Percentiles rank a stretch among this genome's conserved stretches.
Conservation (phyloP, 139 green algal genomes). For the Eudorina sp. region DNA sequence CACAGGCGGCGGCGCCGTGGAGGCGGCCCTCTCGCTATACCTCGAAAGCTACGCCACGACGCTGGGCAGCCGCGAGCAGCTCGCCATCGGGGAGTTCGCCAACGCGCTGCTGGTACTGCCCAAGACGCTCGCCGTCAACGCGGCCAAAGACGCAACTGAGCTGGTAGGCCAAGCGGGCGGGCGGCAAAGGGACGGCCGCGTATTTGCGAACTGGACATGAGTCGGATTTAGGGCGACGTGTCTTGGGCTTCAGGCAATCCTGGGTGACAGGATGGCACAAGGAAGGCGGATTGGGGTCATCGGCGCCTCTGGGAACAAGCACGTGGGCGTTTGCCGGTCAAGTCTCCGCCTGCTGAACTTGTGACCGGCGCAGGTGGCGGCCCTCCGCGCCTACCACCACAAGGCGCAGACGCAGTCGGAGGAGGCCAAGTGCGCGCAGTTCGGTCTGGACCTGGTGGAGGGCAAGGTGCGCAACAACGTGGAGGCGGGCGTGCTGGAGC, state of each 20-base stretch:
- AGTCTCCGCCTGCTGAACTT: no score
- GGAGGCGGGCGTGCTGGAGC: slow-evolving; percentile 96
- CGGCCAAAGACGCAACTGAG: slow-evolving; percentile 80
- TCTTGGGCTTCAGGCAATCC: no score
- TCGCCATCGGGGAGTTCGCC: slow-evolving; percentile 97
- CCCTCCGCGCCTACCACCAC: slow-evolving; percentile 95
- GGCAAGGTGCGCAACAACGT: slow-evolving; percentile 91
- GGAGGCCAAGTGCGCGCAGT: slow-evolving; percentile 68
- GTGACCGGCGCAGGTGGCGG: slow-evolving; percentile 93
- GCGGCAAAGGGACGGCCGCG: neutral
- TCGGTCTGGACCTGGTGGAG: slow-evolving; percentile 85
- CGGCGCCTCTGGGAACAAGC: no score
- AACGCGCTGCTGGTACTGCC: slow-evolving; percentile 73
- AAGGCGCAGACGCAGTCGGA: slow-evolving; percentile 73
- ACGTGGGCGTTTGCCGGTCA: no score
- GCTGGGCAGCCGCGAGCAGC: slow-evolving; percentile 95
- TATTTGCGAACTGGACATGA: no score
- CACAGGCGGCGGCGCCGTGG: slow-evolving; percentile 91
- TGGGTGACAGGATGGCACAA: no score
- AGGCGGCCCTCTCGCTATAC: slow-evolving; percentile 94
- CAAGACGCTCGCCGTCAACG: slow-evolving; percentile 96
- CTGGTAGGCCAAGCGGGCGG: slow-evolving; percentile 36
- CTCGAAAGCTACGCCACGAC: slow-evolving; percentile 97
- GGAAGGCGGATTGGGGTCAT: no score
- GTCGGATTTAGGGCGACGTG: no score